These are phyloP conservation scores for Pichia inconspicua DNA, from an alignment of 1,139 yeast species.

Conservation along the genomic window DNA sequence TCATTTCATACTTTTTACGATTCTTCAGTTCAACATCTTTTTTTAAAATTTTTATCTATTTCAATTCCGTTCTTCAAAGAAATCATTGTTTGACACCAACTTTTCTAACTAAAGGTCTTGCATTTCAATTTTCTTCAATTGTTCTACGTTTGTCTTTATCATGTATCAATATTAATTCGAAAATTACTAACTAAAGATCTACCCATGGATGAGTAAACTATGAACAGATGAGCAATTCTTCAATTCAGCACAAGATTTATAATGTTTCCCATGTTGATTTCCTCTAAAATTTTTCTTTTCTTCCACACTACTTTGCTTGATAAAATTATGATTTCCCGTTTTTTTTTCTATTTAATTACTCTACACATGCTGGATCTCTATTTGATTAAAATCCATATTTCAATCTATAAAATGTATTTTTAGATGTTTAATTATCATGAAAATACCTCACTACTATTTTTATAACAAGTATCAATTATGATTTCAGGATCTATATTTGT, in stretches of 20 bases:
- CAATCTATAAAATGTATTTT: neutral
- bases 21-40: neutral
- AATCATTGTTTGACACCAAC: neutral
- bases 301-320: neutral
- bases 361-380: neutral
- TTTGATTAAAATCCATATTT: neutral
- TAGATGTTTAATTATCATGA: conserved; percentile 13
- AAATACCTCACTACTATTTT: conserved; percentile 56
- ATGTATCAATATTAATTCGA: too few species aligned
- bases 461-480: conserved; percentile 56
- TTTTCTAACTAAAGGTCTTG: neutral
- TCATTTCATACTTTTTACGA: neutral
- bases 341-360: neutral
- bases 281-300: neutral
- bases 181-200: too few species aligned
- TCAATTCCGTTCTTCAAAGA: neutral
- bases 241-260: neutral
- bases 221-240: neutral
- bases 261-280: neutral
- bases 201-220: neutral
- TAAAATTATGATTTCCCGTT: neutral
- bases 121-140: neutral
- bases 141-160: neutral
- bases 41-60: too few species aligned
- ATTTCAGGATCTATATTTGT: conserved; percentile 40